Evolutionary conservation across 2,329 filamentous ascomycete genomes (phyloP).

Genomic region (Cryphonectria parasitica): DNA sequence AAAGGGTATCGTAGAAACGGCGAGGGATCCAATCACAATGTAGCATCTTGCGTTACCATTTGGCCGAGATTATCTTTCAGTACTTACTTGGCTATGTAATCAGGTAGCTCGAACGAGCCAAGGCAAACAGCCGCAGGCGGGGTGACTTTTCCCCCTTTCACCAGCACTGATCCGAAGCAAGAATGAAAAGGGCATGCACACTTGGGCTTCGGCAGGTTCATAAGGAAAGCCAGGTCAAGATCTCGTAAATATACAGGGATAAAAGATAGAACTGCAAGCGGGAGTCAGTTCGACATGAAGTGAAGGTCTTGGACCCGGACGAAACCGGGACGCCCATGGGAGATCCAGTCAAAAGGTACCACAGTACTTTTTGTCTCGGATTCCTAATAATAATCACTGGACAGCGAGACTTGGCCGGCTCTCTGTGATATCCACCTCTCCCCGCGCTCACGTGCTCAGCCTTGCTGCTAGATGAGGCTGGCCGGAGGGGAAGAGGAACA

Average conservation of each 20-base stretch:
- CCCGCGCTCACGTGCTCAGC: conserved; percentile 8
- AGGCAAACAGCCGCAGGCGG: background rate
- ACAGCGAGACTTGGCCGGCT: background rate
- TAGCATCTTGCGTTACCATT: background rate
- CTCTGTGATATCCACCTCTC: background rate
- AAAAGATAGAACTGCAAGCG: background rate
- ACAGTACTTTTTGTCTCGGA: background rate
- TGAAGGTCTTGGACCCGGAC: background rate
- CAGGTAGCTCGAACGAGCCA: background rate
- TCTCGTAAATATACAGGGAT: background rate
- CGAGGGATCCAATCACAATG: background rate
- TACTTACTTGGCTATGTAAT: background rate
- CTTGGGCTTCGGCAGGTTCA: background rate
- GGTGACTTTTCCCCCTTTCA: background rate
- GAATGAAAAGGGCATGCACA: background rate
- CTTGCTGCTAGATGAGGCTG: conserved; percentile 7
- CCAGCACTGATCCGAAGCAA: background rate
- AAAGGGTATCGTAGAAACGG: background rate
- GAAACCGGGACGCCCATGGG: background rate
- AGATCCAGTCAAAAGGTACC: background rate
- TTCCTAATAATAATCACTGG: background rate
- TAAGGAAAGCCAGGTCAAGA: background rate
- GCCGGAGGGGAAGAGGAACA: background rate
- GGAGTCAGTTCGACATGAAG: background rate
- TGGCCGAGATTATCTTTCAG: no score